Evolutionary conservation across 768 basidiomycete genomes (phyloP).

Genomic region (Pilatotrama ljubarskyi): DNA sequence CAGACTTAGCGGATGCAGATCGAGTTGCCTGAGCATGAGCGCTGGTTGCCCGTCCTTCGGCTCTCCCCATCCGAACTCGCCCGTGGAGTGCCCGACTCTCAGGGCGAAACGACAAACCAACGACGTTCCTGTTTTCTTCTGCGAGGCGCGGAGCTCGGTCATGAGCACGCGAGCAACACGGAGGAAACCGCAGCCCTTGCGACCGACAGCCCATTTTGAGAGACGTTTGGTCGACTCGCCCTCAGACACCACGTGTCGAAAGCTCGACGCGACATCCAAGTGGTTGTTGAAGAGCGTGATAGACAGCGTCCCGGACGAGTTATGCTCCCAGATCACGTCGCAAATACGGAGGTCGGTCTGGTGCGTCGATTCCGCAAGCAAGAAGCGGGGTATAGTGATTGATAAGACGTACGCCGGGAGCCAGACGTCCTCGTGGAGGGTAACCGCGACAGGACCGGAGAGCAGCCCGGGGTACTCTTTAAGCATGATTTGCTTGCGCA

Average conservation of each 20-base stretch:
- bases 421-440: not conserved
- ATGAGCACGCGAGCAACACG: not conserved
- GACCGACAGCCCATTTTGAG: not conserved
- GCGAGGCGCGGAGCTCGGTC: not conserved
- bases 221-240: not conserved
- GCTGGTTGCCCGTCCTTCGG: no score
- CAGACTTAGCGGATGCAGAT: no score
- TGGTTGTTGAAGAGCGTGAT: conserved; percentile 5
- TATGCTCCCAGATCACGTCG: conserved; percentile 6
- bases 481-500: not conserved
- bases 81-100: not conserved
- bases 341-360: not conserved
- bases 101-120: not conserved
- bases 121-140: no score
- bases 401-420: conserved; percentile 4
- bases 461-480: not conserved
- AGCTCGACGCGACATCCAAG: not conserved
- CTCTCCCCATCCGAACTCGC: no score
- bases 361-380: not conserved
- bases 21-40: no score
- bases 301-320: not conserved
- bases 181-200: not conserved
- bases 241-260: not conserved
- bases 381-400: not conserved
- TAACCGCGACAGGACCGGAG: not conserved